A percentile compares a stretch with the other conserved stretches of the same genome.
Conservation (phyloP, 2,329 filamentous ascomycete genomes). For the Pseudocercospora musae region DNA sequence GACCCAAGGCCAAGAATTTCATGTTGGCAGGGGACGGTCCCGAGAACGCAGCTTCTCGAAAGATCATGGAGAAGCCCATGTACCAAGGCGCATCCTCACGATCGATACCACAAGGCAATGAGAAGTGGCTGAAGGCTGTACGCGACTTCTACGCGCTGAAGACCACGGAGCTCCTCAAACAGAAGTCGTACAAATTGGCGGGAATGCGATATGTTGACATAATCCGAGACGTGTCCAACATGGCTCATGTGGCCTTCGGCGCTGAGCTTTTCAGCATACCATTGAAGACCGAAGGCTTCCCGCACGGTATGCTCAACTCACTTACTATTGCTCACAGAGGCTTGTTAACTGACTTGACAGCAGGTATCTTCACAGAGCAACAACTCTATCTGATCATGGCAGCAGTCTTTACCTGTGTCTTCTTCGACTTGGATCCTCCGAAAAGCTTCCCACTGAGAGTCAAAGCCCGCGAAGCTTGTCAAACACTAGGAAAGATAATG, state of each 20-base stretch:
- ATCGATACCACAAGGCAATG: conserved; percentile 28
- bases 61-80: conserved; percentile 43
- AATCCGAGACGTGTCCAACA: conserved; percentile 51
- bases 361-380: conserved; percentile 52
- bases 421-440: conserved; percentile 54
- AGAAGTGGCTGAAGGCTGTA: conserved; percentile 47
- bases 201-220: conserved; percentile 48
- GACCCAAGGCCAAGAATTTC: conserved; percentile 44
- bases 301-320: conserved; percentile 18
- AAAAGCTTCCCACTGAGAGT: conserved; percentile 52
- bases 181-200: conserved; percentile 47
- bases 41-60: conserved; percentile 42
- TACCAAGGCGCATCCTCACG: conserved; percentile 37
- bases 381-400: conserved; percentile 55
- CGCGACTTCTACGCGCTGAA: conserved; percentile 49
- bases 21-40: conserved; percentile 47
- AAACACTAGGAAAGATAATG: conserved; percentile 50
- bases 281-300: conserved; percentile 52
- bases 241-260: conserved; percentile 54
- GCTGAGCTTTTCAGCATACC: conserved; percentile 55
- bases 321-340: neutral
- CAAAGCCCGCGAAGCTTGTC: conserved; percentile 47
- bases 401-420: conserved; percentile 52
- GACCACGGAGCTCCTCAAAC: conserved; percentile 44
- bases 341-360: conserved; percentile 13